Percentiles rank a stretch among this genome's conserved stretches.
Evolutionary conservation across 1,139 yeast species (phyloP).

Genomic region (Saccharomyces hybrid): DNA sequence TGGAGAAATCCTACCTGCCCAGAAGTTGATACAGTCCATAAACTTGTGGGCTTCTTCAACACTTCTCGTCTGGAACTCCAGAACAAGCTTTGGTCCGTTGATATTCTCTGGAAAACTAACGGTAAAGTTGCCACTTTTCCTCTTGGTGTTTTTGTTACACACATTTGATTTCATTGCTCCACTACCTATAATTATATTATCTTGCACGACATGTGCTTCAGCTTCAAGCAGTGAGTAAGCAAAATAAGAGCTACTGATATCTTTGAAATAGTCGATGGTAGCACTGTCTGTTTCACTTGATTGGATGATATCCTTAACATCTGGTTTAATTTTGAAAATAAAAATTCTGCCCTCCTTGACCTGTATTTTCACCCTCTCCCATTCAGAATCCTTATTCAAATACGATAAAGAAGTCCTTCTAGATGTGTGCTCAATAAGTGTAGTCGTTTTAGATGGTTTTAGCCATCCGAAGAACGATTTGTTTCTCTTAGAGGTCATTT

Average conservation of each 20-base stretch:
- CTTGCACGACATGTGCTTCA: constrained; percentile 21
- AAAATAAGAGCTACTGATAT: constrained; percentile 10
- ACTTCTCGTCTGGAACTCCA: constrained; percentile 45
- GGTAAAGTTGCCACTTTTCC: constrained; percentile 29
- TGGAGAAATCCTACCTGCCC: constrained; percentile 82
- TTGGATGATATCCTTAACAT: constrained; percentile 2
- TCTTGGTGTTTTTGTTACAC: constrained; percentile 9
- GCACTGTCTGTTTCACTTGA: constrained; percentile 21
- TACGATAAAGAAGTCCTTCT: constrained; percentile 13
- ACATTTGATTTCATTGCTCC: constrained; percentile 1
- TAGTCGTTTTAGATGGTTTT: constrained; percentile 5
- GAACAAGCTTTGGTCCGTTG: constrained; percentile 22
- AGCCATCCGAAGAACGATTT: constrained; percentile 12
- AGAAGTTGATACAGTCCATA: constrained; percentile 73
- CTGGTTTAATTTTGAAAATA: constrained; percentile 12
- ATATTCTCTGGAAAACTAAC: constrained; percentile 33
- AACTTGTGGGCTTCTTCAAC: constrained; percentile 62
- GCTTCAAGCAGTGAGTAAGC: constrained; percentile 22
- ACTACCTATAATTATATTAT: constrained; percentile 19
- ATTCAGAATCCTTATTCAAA: constrained; percentile 14
- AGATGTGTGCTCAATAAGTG: neutral
- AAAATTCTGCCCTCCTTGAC: constrained; percentile 24
- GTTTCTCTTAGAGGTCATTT: constrained; percentile 2
- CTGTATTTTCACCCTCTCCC: constrained; percentile 19
- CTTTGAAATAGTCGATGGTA: constrained; percentile 30